Base-by-base conservation (phyloP, 2,329 filamentous ascomycete species). In the Hansfordia pulvinata region DNA sequence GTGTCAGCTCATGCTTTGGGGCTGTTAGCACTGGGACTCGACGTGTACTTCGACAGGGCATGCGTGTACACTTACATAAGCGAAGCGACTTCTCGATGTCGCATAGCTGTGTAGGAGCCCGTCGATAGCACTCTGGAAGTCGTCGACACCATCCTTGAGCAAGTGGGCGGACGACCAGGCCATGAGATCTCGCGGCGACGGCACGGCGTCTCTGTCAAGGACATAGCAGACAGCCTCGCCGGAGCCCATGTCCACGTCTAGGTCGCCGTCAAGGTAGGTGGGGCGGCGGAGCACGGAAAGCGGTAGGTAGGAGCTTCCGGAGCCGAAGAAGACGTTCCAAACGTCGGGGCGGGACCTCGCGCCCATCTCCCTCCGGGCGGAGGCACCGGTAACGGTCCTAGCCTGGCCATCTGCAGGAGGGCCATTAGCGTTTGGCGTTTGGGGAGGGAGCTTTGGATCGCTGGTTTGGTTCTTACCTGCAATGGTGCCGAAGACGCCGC, bases 91-190 rank as follows among this genome's bases (percentile, higher is more conserved):
- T n/a, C n/a, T n/a, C n/a, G n/a, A n/a, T n/a, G n/a, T n/a, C n/a
- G n/a, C n/a, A n/a, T n/a, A n/a, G n/a, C n/a, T 20, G 8, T 25
- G 20, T n/a, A 24, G 19, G 14, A 30, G 24, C 19, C 16, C 10
- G 16, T 30, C 28, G 14, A 30, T 11, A 8, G 28, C 17, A 12
- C 17, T 11, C 19, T 25, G 21, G 17, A 58, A 40, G 20, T 45
- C 50, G 16, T 51, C 50, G 26, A 59, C 56, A 15, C 59, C 44
- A 19, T 52, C 47, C 34, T 47, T 51, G 25, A 58, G 42, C 19
- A 60, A 48, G 25, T 27, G 30, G 52, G 51, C 13, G 46, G 8
- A 38, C 17, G 9, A 16, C 11, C 23, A 27, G 17, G 8, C 27
- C 25, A 13, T 27, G 25, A 20, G 25, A 25, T 27, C 19, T 34